Evolutionary conservation across 192 early-diverging fungal genomes (phyloP).

Genomic region (Ramicandelaber brevisporus): DNA sequence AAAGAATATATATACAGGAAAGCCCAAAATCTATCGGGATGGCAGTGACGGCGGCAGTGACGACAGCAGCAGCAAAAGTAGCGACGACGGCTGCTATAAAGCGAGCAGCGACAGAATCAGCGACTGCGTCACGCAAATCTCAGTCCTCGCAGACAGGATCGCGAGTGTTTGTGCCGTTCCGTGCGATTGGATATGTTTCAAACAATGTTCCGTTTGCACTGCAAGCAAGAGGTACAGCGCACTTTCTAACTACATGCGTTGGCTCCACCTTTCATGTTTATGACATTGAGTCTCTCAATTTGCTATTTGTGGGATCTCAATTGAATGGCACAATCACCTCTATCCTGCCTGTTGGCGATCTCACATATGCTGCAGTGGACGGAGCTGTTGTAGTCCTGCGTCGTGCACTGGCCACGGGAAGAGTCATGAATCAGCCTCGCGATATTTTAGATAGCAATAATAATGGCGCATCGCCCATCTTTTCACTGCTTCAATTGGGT

Average conservation of each 20-base stretch:
- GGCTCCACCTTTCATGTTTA: slow-evolving; percentile 78
- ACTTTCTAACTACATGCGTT: slow-evolving; percentile 68
- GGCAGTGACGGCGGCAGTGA: too few relatives aligned
- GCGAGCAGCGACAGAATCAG: too few relatives aligned
- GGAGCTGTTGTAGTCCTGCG: slow-evolving; percentile 29
- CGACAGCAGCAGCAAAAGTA: too few relatives aligned
- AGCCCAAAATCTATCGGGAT: too few relatives aligned
- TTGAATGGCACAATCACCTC: slow-evolving; percentile 39
- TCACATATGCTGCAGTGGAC: slow-evolving; percentile 49
- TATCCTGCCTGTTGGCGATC: slow-evolving; percentile 34
- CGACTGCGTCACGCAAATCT: too few relatives aligned
- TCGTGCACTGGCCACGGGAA: slow-evolving; percentile 18
- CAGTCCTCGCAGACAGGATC: slow-evolving; percentile 3
- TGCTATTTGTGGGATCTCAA: slow-evolving; percentile 52
- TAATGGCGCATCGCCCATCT: slow-evolving; percentile 14
- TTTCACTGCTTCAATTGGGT: slow-evolving; percentile 47
- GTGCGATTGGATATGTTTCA: slow-evolving; percentile 77
- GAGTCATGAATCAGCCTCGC: too few relatives aligned
- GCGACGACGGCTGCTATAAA: too few relatives aligned
- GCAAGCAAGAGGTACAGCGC: slow-evolving; percentile 42
- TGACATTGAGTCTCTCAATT: slow-evolving; percentile 49
- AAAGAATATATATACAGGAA: too few relatives aligned
- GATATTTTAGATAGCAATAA: too few relatives aligned
- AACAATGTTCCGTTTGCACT: slow-evolving; percentile 54
- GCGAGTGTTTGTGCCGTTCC: slow-evolving; percentile 61